Evolutionary conservation across 1,284 basidiomycete genomes (phyloP), one percentile per base, ranked within the genome.

Genomic region (Volvariella surrecta): DNA sequence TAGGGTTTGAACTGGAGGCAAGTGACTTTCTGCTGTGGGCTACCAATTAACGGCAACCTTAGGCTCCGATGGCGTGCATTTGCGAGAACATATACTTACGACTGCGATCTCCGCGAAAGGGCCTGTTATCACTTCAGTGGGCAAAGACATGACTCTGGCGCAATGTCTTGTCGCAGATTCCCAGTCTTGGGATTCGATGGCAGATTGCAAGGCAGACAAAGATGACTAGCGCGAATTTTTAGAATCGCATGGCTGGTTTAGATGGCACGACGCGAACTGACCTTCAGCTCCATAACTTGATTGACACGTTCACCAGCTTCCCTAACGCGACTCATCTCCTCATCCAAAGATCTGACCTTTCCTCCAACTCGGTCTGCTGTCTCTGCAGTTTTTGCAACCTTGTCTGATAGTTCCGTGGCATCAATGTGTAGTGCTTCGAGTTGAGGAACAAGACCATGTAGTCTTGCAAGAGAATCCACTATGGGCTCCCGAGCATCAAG

Each of bases 131-230:
- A 99, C 82, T 32, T 82, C 78, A 3, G 68, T 57, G 2, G 92
- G 84, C 19, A 97, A 69, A 0, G 82, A 71, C 82, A 94, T 93
- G 1, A 93, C 95, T 22, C 90, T 71, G 15, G 88, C 81, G 62
- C 94, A 96, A 56, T 93, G 85, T 49, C 89, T 73, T 1, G 91
- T 85, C 1, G 95, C 95, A 11, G 88, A 80, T 59, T 98, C 95
- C 94, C 95, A 99, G 58, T 99, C 96, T 50, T 84, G 76, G 45
- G 70, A 73, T 31, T 90, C 86, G 31, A 98, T 93, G 3, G 89
- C 76, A 1, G 71, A 61, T 47, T 86, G 81, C 6, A 97, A 70
- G 13, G 81, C 79, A 21, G 76, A 67, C 18, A 99, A 68, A 0
- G 93, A 91, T 8, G 82, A 81, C 89, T 92, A 54, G 2, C 43